Evolutionary conservation across 345 rosid genomes (phyloP).

Genomic region (Excoecaria agallocha): DNA sequence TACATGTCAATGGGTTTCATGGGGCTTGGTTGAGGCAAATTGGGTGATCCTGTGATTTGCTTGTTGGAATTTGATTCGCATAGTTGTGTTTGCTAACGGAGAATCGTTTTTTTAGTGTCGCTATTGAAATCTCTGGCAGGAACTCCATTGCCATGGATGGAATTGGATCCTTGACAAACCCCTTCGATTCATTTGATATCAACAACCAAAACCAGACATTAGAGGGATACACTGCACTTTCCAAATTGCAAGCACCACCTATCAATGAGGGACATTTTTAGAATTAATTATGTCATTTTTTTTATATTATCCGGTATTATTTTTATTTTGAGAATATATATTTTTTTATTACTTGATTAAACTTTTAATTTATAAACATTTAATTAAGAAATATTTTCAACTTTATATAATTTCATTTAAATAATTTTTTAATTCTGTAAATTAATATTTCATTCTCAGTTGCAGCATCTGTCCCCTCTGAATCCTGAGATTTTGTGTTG

Average conservation of each 20-base stretch:
- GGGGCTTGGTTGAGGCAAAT: neutral
- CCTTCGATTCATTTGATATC: conserved; percentile 29
- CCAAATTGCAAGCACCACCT: conserved; percentile 39
- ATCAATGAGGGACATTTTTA: too few species aligned
- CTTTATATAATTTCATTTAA: too few species aligned
- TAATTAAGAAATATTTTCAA: too few species aligned
- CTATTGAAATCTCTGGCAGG: conserved; percentile 34
- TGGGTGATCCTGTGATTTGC: neutral
- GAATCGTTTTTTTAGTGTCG: conserved; percentile 43
- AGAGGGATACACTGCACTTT: conserved; percentile 26
- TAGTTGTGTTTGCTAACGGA: conserved; percentile 28
- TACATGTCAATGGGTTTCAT: neutral
- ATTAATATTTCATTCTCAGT: too few species aligned
- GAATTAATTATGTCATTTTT: too few species aligned
- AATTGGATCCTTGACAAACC: conserved; percentile 19
- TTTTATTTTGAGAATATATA: too few species aligned
- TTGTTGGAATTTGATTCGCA: conserved; percentile 7
- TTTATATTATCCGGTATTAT: too few species aligned
- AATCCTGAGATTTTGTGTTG: too few species aligned
- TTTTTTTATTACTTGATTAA: too few species aligned
- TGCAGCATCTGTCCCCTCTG: too few species aligned
- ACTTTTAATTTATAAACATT: too few species aligned
- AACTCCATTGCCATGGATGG: conserved; percentile 34
- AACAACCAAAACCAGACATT: conserved; percentile 30
- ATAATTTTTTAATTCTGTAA: too few species aligned